These are phyloP conservation scores for Calycina herbarum DNA, from an alignment of 2,329 filamentous ascomycete genomes.

Conservation along the genomic window DNA sequence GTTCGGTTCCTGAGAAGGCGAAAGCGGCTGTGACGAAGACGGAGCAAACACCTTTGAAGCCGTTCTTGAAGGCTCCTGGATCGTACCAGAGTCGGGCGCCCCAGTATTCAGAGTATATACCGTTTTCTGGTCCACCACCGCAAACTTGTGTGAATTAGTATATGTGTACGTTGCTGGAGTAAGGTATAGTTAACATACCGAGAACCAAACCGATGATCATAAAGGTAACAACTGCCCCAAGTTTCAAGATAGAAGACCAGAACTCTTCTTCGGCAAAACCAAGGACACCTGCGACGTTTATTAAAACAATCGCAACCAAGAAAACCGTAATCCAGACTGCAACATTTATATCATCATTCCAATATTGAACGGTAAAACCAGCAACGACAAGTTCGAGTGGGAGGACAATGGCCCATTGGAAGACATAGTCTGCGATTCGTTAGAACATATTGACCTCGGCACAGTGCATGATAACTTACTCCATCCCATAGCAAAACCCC, in stretches of 20 bases:
- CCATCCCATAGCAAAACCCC: conserved; percentile 94
- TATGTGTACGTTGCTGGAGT: neutral
- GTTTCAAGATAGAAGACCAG: conserved; percentile 80
- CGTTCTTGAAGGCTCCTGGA: conserved; percentile 78
- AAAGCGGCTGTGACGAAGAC: conserved; percentile 77
- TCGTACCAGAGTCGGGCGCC: conserved; percentile 71
- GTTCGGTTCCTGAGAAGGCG: conserved; percentile 71
- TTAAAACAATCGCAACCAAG: conserved; percentile 68
- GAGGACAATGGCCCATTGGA: conserved; percentile 82
- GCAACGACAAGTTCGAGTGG: conserved; percentile 86
- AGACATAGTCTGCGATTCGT: conserved; percentile 61
- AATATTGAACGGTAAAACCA: conserved; percentile 78
- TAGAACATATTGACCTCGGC: neutral
- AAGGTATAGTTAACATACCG: conserved; percentile 4
- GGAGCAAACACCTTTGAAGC: conserved; percentile 76
- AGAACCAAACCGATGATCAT: conserved; percentile 56
- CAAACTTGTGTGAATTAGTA: conserved; percentile 50
- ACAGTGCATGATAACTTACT: conserved; percentile 39
- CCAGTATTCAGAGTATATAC: conserved; percentile 65
- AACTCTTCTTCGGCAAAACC: conserved; percentile 90
- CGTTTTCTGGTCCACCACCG: conserved; percentile 66
- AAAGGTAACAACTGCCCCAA: conserved; percentile 80
- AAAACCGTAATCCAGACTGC: conserved; percentile 82
- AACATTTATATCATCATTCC: conserved; percentile 57
- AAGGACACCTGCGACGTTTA: conserved; percentile 85